Base-by-base conservation (phyloP, 148 eudicot species). In the Linanthus parryae region DNA sequence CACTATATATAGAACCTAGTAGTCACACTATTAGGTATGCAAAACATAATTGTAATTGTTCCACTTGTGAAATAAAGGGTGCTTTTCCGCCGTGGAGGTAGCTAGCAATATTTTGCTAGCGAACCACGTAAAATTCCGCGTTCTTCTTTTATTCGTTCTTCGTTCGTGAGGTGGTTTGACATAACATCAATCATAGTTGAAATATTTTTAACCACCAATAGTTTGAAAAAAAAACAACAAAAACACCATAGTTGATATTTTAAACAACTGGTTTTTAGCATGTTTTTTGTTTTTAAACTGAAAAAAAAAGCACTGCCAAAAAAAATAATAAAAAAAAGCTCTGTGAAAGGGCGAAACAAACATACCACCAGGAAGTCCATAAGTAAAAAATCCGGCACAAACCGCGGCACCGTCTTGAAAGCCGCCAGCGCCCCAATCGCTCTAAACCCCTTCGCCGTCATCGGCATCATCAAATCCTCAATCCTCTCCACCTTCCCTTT, bases 401-500 rank as follows among this genome's bases (percentile, higher is more conserved):
- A 74, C 30, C 19, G 4, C 7, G 30, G 2, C 5, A 30, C 33
- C 4, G 41, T 61, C 41, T 59, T 41, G 42, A 15, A 44, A 11
- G 58, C 29, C 0, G 68, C 62, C 23, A 73, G 52, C 1, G 33
- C 51, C 5, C 70, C 38, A 64, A 67, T 44, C 0, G 48, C 54
- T 56, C 76, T 16, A 8, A 77, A 39, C 62, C 67, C 70, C 19
- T 21, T 19, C 16, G 79, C 59, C 35, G 65, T 62, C 2, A 6
- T 22, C 2, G 83, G 83, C 54, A 78, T 14, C 76, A 78, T 34
- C 17, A 78, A 29, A 7, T 73, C 79, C 35, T 73, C 79, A 11
- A 73, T 64, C 35, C 18, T 64, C 30, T 67, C 71, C 6, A 52
- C 48, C 2, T 46, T 34, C 0, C 68, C 83, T 47, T 69, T 70